Base-by-base conservation (phyloP, 108 stramenopile genomes). In the Skeletonema tropicum region DNA sequence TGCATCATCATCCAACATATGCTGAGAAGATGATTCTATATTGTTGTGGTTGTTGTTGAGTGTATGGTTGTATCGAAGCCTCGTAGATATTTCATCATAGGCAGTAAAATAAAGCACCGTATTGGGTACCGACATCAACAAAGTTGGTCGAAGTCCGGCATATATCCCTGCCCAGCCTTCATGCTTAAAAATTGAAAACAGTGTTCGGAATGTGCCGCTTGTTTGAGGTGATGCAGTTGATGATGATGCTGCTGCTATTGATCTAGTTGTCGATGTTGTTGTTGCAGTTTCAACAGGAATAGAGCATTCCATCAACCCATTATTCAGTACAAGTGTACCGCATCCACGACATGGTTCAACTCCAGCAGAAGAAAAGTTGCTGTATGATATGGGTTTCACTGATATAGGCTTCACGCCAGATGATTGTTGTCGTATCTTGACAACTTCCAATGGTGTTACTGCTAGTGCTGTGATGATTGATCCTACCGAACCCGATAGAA, bases 41-140 rank as follows among this genome's bases (percentile, higher is more conserved):
- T 9, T n/a, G n/a, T 55, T 29, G 26, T 29, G 26, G 15, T 19
- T 29, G 26, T 55, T 55, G 52, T 42, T 35, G 39, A 39, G 23
- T 15, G 15, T 30, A 33, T 42, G 64, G 23, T 33, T 45, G 8
- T 30, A 23, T 23, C 71, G 65, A 39, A 73, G 19, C 31, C 36
- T 30, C 19, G 62, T 29, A 3, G 83, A 66, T 19, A 93, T 71
- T 68, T 90, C 88, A 57, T 98, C 98, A 76, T 99, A 99, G 0
- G 87, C 74, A 5, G 94, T 77, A 71, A 96, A 97, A 70, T 98
- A 97, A 19, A 98, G 59, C 17, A 94, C 92, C 3, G 97, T 97
- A 77, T 90, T 91, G 15, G 97, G 94, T 1, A 95, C 82, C 15
- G 87, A 87, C 87, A 96, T 94, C 21, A 80, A 66, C 60, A 97